Percentiles rank a stretch among this genome's conserved stretches.
Evolutionary conservation across 2,329 filamentous ascomycete species (phyloP).

Genomic region (Ophiostoma ulmi): DNA sequence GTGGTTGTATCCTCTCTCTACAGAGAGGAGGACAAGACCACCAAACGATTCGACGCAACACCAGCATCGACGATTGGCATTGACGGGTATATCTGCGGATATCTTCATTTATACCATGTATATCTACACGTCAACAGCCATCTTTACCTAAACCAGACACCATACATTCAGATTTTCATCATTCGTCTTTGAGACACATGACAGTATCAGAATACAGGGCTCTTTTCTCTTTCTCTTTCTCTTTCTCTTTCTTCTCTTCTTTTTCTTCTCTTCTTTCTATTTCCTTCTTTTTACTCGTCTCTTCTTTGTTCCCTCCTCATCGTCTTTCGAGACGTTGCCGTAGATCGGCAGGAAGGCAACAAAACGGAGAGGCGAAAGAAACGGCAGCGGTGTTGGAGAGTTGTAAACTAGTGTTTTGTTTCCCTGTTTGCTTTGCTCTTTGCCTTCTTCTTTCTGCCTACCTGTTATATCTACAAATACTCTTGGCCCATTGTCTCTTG

Average conservation of each 20-base stretch:
- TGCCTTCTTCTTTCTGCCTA: not conserved
- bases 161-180: slow-evolving; percentile 10
- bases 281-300: not conserved
- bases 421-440: not conserved
- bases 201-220: slow-evolving; percentile 7
- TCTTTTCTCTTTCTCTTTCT: not conserved
- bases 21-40: not conserved
- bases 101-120: not conserved
- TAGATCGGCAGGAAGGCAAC: not conserved
- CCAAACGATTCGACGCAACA: slow-evolving; percentile 12
- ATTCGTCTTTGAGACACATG: not conserved
- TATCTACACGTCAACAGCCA: slow-evolving; percentile 1
- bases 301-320: not conserved
- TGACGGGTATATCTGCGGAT: not conserved
- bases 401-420: not conserved
- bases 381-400: not conserved
- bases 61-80: slow-evolving; percentile 13
- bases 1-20: not conserved
- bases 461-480: not conserved
- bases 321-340: not conserved
- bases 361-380: not conserved
- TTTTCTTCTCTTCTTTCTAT: not conserved
- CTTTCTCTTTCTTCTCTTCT: not conserved
- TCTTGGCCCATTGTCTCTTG: not conserved
- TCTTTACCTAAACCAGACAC: slow-evolving; percentile 10